These are phyloP conservation scores for Erigeron philadelphicus DNA, from an alignment of 140 eudicot species.

Conservation along the genomic window DNA sequence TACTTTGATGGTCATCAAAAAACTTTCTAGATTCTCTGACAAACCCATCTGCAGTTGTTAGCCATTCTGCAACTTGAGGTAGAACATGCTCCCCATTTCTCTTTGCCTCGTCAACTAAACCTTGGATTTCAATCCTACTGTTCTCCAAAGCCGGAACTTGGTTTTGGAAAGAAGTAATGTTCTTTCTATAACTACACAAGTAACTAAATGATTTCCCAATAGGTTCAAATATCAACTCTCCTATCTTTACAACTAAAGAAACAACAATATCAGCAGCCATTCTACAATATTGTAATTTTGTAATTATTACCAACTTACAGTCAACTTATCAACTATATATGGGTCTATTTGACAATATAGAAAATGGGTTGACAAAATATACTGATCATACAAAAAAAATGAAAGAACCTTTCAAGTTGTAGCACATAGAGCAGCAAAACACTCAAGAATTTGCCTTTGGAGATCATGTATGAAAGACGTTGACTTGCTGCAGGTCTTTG, in stretches of 20 bases:
- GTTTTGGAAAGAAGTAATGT: conserved; percentile 11
- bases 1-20: conserved; percentile 17
- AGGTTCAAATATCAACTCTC: conserved; percentile 19
- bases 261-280: conserved; percentile 20
- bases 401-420: too few species aligned
- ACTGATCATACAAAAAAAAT: too few species aligned
- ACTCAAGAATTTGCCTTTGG: background rate
- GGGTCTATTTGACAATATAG: background rate
- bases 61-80: conserved; percentile 25
- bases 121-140: conserved; percentile 19
- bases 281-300: background rate
- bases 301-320: background rate
- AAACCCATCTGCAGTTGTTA: conserved; percentile 16
- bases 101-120: conserved; percentile 19
- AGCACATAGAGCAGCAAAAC: background rate
- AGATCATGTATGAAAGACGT: background rate
- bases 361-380: background rate
- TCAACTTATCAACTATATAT: background rate
- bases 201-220: conserved; percentile 17
- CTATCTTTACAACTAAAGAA: conserved; percentile 19
- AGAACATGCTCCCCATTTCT: conserved; percentile 22
- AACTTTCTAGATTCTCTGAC: conserved; percentile 19
- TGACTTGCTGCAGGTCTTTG: background rate
- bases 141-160: conserved; percentile 21
- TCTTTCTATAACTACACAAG: conserved; percentile 11